Conservation (phyloP, 176 grass and related monocot species). For the Oropetium thomaeum region DNA sequence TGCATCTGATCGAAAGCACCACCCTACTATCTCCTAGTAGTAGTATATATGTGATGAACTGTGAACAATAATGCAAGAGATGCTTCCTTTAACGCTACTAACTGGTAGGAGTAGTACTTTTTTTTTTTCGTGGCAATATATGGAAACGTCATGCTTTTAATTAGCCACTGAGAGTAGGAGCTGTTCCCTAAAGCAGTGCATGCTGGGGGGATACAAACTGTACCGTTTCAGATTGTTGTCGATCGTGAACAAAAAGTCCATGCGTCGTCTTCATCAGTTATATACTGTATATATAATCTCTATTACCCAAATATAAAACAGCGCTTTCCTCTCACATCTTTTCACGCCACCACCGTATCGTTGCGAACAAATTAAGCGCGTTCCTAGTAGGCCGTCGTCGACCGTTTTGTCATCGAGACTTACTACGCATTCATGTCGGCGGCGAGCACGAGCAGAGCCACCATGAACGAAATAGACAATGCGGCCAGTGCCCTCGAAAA, state of each 20-base stretch:
- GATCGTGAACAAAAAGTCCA: constrained; percentile 27
- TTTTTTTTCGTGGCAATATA: constrained; percentile 19
- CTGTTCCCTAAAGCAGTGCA: constrained; percentile 39
- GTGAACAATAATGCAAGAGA: constrained; percentile 54
- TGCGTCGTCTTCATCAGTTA: too few species aligned
- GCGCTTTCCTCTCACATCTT: constrained; percentile 22
- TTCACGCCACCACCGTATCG: constrained; percentile 15
- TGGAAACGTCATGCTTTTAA: not conserved
- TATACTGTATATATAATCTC: too few species aligned
- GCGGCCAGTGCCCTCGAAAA: constrained; percentile 4
- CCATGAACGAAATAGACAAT: constrained; percentile 10
- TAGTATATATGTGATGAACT: too few species aligned
- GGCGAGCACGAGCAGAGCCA: not conserved
- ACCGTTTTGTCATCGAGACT: constrained; percentile 6
- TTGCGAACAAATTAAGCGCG: not conserved
- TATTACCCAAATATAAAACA: not conserved
- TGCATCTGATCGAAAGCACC: constrained; percentile 56
- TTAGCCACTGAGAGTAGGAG: constrained; percentile 7
- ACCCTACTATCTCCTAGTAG: constrained; percentile 32
- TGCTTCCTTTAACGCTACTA: constrained; percentile 20
- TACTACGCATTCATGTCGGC: constrained; percentile 9
- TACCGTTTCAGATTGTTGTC: constrained; percentile 37
- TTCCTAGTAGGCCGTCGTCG: not conserved
- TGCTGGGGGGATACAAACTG: constrained; percentile 16
- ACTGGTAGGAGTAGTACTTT: too few species aligned